Evolutionary conservation across 371 early-diverging fungal species (phyloP), one percentile per base, ranked within the genome.

Genomic region (Mortierella sp.): DNA sequence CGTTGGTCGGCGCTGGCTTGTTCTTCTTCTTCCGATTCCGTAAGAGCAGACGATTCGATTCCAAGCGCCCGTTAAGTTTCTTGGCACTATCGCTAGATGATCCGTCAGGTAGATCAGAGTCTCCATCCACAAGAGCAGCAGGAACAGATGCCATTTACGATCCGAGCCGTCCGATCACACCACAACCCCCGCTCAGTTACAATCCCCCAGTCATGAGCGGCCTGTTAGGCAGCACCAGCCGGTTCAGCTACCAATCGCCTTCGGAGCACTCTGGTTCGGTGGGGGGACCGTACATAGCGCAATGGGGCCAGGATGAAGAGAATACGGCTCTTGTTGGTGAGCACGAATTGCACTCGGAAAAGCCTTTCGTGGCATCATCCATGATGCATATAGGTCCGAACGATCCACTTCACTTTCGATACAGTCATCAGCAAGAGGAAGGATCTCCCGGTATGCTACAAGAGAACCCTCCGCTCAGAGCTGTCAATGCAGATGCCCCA

Each of bases 291-390:
- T 64, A 63, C 45, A 48, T 29, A 46, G 62, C 62, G 24, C 61
- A 61, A 16, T 64, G 76, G 76, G 60, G 52, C 28, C 68, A 63
- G 57, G 76, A 76, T 17, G 76, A 76, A 29, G 76, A 67, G 49
- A 68, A 68, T 29, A 52, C 68, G n/a, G 51, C 64, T 0, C 60
- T 74, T 34, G 65, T 76, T 17, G 76, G 69, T 4, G 69, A 71
- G 25, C 60, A 54, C 17, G 48, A 43, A n/a, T 34, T 49, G 49
- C 12, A 44, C 8, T 53, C 67, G 0, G 46, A 61, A 1, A 64
- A 71, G 12, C 50, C 76, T 27, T 68, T 68, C 39, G 58, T 76
- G 2, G 76, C 76, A 0, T 34, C 76, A 8, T 76, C 76, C 24
- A 76, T 76, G 76, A 10, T 76, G 16, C 65, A 63, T 6, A 7